phyloP scores from a whole-genome alignment of 2,329 filamentous ascomycete genomes.

The Chaetomium globosum region DNA sequence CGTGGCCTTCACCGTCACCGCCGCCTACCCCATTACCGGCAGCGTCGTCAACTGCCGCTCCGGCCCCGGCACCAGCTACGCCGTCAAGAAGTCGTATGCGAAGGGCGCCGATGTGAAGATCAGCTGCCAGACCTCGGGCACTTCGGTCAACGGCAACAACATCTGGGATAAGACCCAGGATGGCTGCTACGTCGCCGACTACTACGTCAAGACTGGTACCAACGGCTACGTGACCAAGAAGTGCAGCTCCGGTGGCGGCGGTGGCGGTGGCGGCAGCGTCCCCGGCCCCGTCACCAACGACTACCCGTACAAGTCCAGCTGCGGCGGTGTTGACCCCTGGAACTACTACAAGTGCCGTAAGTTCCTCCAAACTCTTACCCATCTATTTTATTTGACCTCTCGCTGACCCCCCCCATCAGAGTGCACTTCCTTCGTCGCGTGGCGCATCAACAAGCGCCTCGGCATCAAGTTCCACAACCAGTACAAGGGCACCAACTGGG shows the following conservation, averaged over 20 bases:
- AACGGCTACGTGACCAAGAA: slow-evolving; percentile 28
- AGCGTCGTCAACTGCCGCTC: slow-evolving; percentile 29
- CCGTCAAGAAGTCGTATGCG: slow-evolving; percentile 32
- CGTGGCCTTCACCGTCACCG: slow-evolving; percentile 16
- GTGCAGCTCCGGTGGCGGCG: slow-evolving; percentile 20
- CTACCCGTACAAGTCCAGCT: slow-evolving; percentile 30
- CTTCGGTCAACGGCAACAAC: slow-evolving; percentile 28
- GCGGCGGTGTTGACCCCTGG: slow-evolving; percentile 27
- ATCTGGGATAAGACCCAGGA: slow-evolving; percentile 33
- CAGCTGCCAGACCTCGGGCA: slow-evolving; percentile 29
- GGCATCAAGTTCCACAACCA: slow-evolving; percentile 30
- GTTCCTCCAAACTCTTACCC: background rate
- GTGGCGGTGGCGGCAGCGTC: slow-evolving; percentile 15
- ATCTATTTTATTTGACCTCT: background rate
- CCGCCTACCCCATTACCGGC: slow-evolving; percentile 30
- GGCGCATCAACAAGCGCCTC: slow-evolving; percentile 30
- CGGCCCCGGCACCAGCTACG: slow-evolving; percentile 30
- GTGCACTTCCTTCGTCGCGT: slow-evolving; percentile 32
- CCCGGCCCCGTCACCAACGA: slow-evolving; percentile 30
- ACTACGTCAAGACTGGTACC: slow-evolving; percentile 32
- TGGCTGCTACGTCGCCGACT: slow-evolving; percentile 33
- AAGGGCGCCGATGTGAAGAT: slow-evolving; percentile 31
- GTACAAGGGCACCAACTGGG: slow-evolving; percentile 32
- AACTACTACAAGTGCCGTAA: slow-evolving; percentile 29
- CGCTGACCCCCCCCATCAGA: background rate